These are phyloP conservation scores for Tripterygium wilfordii DNA, from an alignment of 177 flowering plant species.

Conservation along the genomic window DNA sequence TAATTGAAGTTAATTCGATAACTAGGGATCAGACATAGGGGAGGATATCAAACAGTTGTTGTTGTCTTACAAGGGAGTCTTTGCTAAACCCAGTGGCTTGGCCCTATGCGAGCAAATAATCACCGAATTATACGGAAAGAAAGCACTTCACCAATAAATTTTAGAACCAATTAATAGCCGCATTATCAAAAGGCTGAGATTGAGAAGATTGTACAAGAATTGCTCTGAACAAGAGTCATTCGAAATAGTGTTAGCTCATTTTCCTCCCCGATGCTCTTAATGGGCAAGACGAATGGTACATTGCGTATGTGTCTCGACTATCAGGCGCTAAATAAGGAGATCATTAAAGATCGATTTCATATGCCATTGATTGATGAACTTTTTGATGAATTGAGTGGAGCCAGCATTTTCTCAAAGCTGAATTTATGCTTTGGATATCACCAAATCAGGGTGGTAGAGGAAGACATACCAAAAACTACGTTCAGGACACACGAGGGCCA, in stretches of 20 bases:
- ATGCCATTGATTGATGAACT: conserved; percentile 11
- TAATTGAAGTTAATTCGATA: too few species aligned
- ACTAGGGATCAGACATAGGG: too few species aligned
- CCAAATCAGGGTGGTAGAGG: neutral
- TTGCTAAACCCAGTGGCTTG: neutral
- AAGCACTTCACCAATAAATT: neutral
- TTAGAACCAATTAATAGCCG: conserved; percentile 2
- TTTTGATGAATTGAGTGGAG: conserved; percentile 5
- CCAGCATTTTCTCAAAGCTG: neutral
- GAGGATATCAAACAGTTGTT: too few species aligned
- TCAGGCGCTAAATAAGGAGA: neutral
- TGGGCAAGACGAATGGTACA: neutral
- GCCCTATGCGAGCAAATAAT: neutral
- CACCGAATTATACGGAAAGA: neutral
- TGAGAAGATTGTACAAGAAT: neutral
- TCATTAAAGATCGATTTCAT: conserved; percentile 1
- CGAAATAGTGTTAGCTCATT: neutral
- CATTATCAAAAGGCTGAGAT: conserved; percentile 5
- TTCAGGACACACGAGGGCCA: conserved; percentile 8
- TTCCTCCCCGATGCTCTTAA: neutral
- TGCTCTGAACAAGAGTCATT: neutral
- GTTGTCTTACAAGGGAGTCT: too few species aligned
- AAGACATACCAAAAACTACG: neutral
- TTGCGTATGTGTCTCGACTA: conserved; percentile 5
- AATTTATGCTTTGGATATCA: conserved; percentile 6